Evolutionary conservation across 1,284 basidiomycete genomes (phyloP).

Genomic region (Trichosporon sp.): DNA sequence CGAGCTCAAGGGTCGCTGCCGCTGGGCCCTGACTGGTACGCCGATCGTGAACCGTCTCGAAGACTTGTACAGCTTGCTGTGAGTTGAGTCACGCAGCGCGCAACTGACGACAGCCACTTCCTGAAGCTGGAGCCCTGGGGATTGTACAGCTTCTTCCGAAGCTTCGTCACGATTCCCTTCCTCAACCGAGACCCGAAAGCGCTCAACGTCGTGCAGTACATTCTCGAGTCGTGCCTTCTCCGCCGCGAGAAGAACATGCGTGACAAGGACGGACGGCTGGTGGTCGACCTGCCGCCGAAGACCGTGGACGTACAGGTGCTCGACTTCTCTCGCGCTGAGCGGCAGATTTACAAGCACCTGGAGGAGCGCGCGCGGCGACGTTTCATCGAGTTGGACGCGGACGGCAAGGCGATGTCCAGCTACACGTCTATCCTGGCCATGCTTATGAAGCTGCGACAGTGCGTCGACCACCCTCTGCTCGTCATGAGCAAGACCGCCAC

Average conservation of each 20-base stretch:
- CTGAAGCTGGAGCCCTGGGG: conserved; percentile 88
- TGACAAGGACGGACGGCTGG: conserved; percentile 78
- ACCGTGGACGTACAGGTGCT: conserved; percentile 67
- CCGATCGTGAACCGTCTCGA: conserved; percentile 95
- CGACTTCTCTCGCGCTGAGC: conserved; percentile 69
- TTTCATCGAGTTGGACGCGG: conserved; percentile 70
- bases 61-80: conserved; percentile 85
- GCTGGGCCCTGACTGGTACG: conserved; percentile 92
- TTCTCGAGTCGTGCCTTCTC: conserved; percentile 79
- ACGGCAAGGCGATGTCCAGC: conserved; percentile 73
- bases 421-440: conserved; percentile 86
- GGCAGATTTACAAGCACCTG: conserved; percentile 65
- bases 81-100: conserved; percentile 30
- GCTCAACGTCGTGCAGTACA: conserved; percentile 86
- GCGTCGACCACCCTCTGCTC: conserved; percentile 76
- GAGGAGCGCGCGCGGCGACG: conserved; percentile 46
- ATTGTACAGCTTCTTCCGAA: conserved; percentile 77
- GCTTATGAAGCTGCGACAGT: conserved; percentile 84
- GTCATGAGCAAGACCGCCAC: conserved; percentile 56
- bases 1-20: conserved; percentile 68
- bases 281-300: conserved; percentile 85
- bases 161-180: conserved; percentile 85
- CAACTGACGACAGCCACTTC: conserved; percentile 62
- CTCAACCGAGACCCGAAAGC: conserved; percentile 80
- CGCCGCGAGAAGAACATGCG: conserved; percentile 94